Base-by-base conservation (phyloP, 129 eudicot species). In the Pseudognaphalium luteoalbum region DNA sequence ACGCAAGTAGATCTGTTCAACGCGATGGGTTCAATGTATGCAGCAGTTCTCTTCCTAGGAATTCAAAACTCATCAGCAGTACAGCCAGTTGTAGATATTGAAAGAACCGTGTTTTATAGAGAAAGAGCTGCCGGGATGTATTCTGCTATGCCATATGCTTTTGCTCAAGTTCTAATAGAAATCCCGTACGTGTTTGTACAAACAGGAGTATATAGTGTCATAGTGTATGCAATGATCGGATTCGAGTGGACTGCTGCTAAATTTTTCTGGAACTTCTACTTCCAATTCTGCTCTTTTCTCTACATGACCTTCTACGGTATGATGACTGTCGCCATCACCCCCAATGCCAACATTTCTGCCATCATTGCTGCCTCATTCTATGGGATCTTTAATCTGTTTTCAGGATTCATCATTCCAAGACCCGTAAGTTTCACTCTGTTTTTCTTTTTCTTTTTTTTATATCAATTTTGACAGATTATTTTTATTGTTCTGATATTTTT, bases 81-180 rank as follows among this genome's bases (percentile, higher is more conserved):
- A 15, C 87, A 86, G 62, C 89, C 89, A 0, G 85, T 86, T 39
- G 87, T 83, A 4, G 86, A 75, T 7, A 54, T 86, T 4, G 89
- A 86, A 50, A 75, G 89, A 3, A 86, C 89, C 3, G 89, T 86
- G 19, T 86, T 80, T 58, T 86, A 86, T 30, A 68, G 89, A 66
- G 89, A 86, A 80, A 57, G 89, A 83, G 87, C 87, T 7, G 89
- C 87, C 0, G 89, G 88, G 62, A 85, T 81, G 88, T 85, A 78
- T 71, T 85, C 88, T 5, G 88, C 88, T 44, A 21, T 86, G 59
- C 81, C 90, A 5, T 86, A 86, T 63, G 90, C 85, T 42, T 83
- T 86, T 37, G 83, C 87, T 14, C 90, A 86, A 76, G 81, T 80
- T 57, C 34, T 86, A 70, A 81, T 80, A 8, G 89, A 86, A 58